Evolutionary conservation across 2,329 filamentous ascomycete species (phyloP).

Genomic region (Sphaceloma murrayae): DNA sequence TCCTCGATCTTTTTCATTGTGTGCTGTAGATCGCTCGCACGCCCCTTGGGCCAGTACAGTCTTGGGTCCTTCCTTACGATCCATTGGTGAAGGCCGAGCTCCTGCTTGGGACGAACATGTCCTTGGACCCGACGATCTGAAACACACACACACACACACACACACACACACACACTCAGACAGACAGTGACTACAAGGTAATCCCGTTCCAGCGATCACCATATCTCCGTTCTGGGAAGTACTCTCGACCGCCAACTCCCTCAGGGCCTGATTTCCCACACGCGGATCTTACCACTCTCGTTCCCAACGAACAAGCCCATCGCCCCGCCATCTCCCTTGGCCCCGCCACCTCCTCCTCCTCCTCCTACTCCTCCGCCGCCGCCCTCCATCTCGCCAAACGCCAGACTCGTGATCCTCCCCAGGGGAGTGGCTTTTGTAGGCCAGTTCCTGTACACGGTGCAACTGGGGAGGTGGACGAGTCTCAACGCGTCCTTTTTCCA

Average conservation of each 20-base stretch:
- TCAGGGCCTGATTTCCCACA: slow-evolving; percentile 66
- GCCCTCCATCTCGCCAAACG: slow-evolving; percentile 55
- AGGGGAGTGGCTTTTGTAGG: slow-evolving; percentile 83
- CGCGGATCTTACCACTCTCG: slow-evolving; percentile 73
- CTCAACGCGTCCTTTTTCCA: slow-evolving; percentile 83
- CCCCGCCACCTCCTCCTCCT: too few relatives aligned
- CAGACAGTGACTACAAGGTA: too few relatives aligned
- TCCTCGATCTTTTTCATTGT: background rate
- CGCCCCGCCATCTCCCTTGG: slow-evolving; percentile 80
- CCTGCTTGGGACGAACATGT: too few relatives aligned
- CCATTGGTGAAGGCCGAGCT: too few relatives aligned
- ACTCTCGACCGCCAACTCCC: background rate
- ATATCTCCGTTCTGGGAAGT: too few relatives aligned
- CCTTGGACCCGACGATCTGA: too few relatives aligned
- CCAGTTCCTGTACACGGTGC: slow-evolving; percentile 95
- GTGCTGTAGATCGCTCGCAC: too few relatives aligned
- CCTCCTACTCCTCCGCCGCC: slow-evolving; percentile 78
- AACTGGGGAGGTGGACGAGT: slow-evolving; percentile 80
- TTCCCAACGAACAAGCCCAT: slow-evolving; percentile 84
- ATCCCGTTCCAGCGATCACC: background rate
- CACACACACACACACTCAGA: too few relatives aligned
- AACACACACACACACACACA: too few relatives aligned
- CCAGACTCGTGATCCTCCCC: slow-evolving; percentile 60
- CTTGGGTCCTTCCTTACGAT: too few relatives aligned
- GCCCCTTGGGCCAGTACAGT: too few relatives aligned